These are phyloP conservation scores for Ogataea glucozyma DNA, from an alignment of 805 yeast genomes.

Conservation along the genomic window DNA sequence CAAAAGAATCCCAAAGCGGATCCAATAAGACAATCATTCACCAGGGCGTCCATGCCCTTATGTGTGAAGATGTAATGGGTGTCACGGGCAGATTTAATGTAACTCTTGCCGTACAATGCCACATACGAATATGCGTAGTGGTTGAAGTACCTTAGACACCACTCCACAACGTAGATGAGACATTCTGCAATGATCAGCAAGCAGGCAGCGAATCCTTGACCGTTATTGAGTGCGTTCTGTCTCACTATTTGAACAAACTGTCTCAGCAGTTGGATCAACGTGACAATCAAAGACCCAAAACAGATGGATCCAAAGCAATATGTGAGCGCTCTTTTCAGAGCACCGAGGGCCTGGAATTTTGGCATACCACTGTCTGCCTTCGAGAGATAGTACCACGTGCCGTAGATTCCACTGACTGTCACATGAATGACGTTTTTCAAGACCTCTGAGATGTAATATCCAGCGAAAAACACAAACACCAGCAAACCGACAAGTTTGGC, in stretches of 20 bases:
- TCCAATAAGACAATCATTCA: slow-evolving; percentile 81
- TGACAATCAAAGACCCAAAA: slow-evolving; percentile 73
- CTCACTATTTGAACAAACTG: slow-evolving; percentile 54
- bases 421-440: slow-evolving; percentile 78
- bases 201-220: slow-evolving; percentile 22
- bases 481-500: slow-evolving; percentile 42
- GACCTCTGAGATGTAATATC: slow-evolving; percentile 81
- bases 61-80: slow-evolving; percentile 73
- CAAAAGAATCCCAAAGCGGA: slow-evolving; percentile 75
- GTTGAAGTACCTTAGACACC: slow-evolving; percentile 69
- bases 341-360: slow-evolving; percentile 73
- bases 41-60: slow-evolving; percentile 82
- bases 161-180: slow-evolving; percentile 26
- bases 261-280: slow-evolving; percentile 67
- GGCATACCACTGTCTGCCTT: slow-evolving; percentile 58
- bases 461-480: slow-evolving; percentile 81
- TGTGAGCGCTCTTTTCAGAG: slow-evolving; percentile 74
- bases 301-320: slow-evolving; percentile 88
- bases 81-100: slow-evolving; percentile 72
- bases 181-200: slow-evolving; percentile 23
- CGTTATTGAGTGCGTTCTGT: slow-evolving; percentile 32
- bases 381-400: slow-evolving; percentile 89
- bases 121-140: slow-evolving; percentile 86
- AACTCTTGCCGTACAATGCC: slow-evolving; percentile 84
- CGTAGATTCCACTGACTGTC: slow-evolving; percentile 81